phyloP scores from a whole-genome alignment of 2,329 filamentous ascomycete species.

The Aspergillus uvarum region DNA sequence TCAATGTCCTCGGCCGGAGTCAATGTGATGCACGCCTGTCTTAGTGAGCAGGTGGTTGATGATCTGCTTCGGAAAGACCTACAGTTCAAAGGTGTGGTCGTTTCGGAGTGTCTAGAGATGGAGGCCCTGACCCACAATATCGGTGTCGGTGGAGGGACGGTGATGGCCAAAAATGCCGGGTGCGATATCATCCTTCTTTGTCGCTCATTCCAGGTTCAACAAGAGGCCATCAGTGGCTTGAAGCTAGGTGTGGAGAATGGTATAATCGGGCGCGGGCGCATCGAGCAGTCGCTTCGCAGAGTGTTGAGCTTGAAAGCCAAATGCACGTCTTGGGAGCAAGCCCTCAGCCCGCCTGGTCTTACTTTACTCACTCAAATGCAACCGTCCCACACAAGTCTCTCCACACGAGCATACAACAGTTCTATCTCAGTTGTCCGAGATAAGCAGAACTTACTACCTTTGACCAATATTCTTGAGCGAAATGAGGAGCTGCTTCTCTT shows the following conservation, averaged over 20 bases:
- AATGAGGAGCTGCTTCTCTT: constrained; percentile 87
- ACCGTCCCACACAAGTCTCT: constrained; percentile 75
- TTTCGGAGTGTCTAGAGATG: constrained; percentile 96
- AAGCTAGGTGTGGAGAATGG: constrained; percentile 88
- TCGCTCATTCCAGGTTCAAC: constrained; percentile 80
- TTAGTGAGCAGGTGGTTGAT: constrained; percentile 90
- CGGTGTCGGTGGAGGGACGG: constrained; percentile 92
- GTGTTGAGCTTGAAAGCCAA: constrained; percentile 78
- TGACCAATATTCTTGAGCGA: constrained; percentile 76
- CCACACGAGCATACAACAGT: constrained; percentile 81
- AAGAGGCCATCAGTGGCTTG: constrained; percentile 86
- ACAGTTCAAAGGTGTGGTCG: constrained; percentile 85
- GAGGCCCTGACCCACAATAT: constrained; percentile 93
- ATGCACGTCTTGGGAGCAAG: constrained; percentile 88
- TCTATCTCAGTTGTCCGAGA: constrained; percentile 93
- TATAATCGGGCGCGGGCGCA: constrained; percentile 77
- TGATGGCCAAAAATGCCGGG: constrained; percentile 96
- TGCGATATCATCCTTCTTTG: constrained; percentile 90
- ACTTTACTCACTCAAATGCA: constrained; percentile 76
- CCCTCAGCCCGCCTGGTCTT: constrained; percentile 81
- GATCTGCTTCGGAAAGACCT: constrained; percentile 84
- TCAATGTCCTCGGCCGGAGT: constrained; percentile 88
- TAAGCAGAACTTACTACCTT: constrained; percentile 77
- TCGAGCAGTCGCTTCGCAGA: constrained; percentile 75
- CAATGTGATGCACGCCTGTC: constrained; percentile 92